phyloP scores from a whole-genome alignment of 768 basidiomycete species.

The Lentinula sp. region DNA sequence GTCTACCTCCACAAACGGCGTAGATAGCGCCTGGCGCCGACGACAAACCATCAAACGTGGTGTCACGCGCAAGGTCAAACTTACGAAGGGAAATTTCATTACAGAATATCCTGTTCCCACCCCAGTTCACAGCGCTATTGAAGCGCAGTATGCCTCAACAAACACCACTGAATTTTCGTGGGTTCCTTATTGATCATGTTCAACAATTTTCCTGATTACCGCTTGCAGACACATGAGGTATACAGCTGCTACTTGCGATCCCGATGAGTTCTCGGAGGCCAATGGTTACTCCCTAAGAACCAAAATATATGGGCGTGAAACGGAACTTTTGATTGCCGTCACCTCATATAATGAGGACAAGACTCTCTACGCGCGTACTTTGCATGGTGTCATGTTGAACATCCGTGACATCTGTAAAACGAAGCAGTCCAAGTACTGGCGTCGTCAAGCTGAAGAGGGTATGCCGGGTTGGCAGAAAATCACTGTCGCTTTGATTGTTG shows the following conservation, averaged over 20 bases:
- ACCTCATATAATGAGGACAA: conserved; percentile 94
- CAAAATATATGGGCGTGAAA: conserved; percentile 82
- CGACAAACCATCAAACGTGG: conserved; percentile 69
- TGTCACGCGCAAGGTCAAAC: conserved; percentile 67
- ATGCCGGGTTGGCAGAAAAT: conserved; percentile 89
- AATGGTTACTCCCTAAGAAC: conserved; percentile 83
- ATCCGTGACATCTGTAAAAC: conserved; percentile 97
- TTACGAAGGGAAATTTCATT: conserved; percentile 73
- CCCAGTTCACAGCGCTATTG: conserved; percentile 58
- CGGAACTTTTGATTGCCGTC: conserved; percentile 91
- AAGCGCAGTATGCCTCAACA: conserved; percentile 49
- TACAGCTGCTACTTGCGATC: conserved; percentile 87
- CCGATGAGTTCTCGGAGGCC: conserved; percentile 78
- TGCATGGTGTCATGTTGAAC: conserved; percentile 96
- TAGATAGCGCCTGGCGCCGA: conserved; percentile 56
- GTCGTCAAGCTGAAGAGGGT: conserved; percentile 75
- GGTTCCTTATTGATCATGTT: conserved; percentile 17
- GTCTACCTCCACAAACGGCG: conserved; percentile 50
- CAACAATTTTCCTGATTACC: neutral
- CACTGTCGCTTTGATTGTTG: conserved; percentile 83
- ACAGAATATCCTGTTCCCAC: conserved; percentile 64
- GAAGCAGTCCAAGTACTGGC: conserved; percentile 91
- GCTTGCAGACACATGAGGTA: conserved; percentile 79
- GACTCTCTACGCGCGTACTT: conserved; percentile 82
- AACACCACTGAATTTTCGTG: conserved; percentile 71